Base-by-base conservation (phyloP, 2,329 filamentous ascomycete genomes). In the Cyphellophora attinorum region DNA sequence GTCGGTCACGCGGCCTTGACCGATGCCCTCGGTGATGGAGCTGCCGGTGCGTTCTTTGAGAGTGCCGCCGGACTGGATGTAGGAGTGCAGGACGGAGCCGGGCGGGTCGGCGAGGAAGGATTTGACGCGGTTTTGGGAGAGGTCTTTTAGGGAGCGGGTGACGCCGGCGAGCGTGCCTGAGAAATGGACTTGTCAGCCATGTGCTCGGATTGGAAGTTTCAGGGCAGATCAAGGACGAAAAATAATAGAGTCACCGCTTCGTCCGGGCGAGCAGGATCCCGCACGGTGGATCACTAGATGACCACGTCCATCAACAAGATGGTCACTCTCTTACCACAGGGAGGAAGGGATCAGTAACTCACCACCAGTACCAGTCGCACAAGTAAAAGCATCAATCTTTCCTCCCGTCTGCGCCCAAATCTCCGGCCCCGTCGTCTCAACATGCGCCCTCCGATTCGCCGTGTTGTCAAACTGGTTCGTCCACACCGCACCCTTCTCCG, bases 381-480 rank as follows among this genome's bases (percentile, higher is more conserved):
- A 96, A 3, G 86, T 95, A 53, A 98, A 98, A 4, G 88, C 91
- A 58, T 96, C 86, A 14, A 98, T 63, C 45, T 79, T 79, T 21
- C 91, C 89, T 2, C 57, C 63, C 0, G 91, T 96, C 68, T 98
- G 91, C 17, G 78, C 67, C 91, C 91, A 98, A 55, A 98, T 94
- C 63, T 98, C 91, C 0, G 91, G 91, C 0, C 91, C 91, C 1
- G 91, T 98, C 2, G 89, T 96, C 67, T 95, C 89, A 49, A 96
- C 81, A 58, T 98, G 91, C 31, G 91, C 91, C 53, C 83, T 79
- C 34, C 91, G 74, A 62, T 98, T 98, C 34, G 91, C 91, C 34
- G 72, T 78, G 66, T 98, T 98, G 59, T 98, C 91, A 63, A 98
- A 98, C 64, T 98, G 91, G 62, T 98, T 93, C 29, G 91, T 98